Percentiles rank a stretch among this genome's conserved stretches.
These are phyloP conservation scores for Lomentospora prolificans DNA, from an alignment of 2,329 filamentous ascomycete genomes.

Conservation along the genomic window DNA sequence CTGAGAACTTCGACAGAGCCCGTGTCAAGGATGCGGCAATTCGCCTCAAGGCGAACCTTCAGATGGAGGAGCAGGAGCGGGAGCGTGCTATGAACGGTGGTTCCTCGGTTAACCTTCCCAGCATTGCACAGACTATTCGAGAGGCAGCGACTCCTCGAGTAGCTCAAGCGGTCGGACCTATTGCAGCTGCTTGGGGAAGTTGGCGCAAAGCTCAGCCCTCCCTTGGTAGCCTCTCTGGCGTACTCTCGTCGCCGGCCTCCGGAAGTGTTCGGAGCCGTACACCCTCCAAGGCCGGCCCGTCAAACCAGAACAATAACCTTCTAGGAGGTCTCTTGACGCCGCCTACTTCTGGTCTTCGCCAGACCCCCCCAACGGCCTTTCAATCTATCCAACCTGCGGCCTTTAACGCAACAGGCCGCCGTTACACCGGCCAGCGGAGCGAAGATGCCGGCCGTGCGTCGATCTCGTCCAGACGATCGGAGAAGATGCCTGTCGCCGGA, in stretches of 20 bases:
- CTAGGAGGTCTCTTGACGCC: constrained; percentile 80
- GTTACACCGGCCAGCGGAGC: constrained; percentile 31
- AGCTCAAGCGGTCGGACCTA: constrained; percentile 66
- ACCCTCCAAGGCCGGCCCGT: constrained; percentile 47
- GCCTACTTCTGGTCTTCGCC: constrained; percentile 65
- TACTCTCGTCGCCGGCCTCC: constrained; percentile 31
- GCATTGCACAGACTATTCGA: constrained; percentile 65
- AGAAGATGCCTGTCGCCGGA: constrained; percentile 27
- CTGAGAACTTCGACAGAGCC: constrained; percentile 66
- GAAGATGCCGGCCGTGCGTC: constrained; percentile 19
- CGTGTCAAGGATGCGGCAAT: constrained; percentile 84
- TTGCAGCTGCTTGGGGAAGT: constrained; percentile 90
- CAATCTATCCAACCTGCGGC: constrained; percentile 45
- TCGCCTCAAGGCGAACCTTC: constrained; percentile 82
- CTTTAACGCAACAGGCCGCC: constrained; percentile 49
- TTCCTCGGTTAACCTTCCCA: constrained; percentile 58
- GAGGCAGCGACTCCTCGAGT: constrained; percentile 74
- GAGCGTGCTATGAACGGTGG: constrained; percentile 70
- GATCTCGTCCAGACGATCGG: constrained; percentile 25
- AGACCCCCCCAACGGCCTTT: constrained; percentile 37
- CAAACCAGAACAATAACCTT: constrained; percentile 42
- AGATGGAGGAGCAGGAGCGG: constrained; percentile 96
- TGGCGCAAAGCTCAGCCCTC: constrained; percentile 65
- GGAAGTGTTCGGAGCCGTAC: constrained; percentile 35
- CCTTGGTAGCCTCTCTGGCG: constrained; percentile 37